Evolutionary conservation across 1,139 yeast genomes (phyloP).

Genomic region (Candida glucosophila): DNA sequence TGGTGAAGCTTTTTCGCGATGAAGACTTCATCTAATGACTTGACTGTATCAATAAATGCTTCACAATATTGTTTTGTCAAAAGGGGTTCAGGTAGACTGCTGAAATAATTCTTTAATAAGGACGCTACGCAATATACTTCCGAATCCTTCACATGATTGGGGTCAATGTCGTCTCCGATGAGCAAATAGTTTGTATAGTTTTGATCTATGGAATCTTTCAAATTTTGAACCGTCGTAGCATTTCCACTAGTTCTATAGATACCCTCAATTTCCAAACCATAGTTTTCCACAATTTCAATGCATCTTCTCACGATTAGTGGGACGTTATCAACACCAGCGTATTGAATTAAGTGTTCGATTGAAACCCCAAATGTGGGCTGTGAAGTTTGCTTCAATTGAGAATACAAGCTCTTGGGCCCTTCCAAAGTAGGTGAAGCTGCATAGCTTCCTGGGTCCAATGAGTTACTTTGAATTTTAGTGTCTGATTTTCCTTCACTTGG

Average conservation of each 20-base stretch:
- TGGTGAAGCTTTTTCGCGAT: slow-evolving; percentile 78
- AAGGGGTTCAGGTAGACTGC: slow-evolving; percentile 63
- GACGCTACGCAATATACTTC: slow-evolving; percentile 71
- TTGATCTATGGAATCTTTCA: slow-evolving; percentile 64
- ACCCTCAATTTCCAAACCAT: slow-evolving; percentile 82
- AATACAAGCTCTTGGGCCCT: slow-evolving; percentile 33
- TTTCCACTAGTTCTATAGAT: slow-evolving; percentile 84
- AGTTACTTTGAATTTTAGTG: slow-evolving; percentile 7
- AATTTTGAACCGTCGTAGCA: slow-evolving; percentile 60
- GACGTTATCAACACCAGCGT: slow-evolving; percentile 78
- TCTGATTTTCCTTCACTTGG: slow-evolving; percentile 1
- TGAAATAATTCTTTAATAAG: slow-evolving; percentile 58
- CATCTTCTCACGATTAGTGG: slow-evolving; percentile 89
- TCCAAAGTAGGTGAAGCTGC: slow-evolving; percentile 20
- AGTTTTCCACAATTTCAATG: slow-evolving; percentile 73
- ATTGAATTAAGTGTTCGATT: slow-evolving; percentile 63
- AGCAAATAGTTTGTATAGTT: slow-evolving; percentile 59
- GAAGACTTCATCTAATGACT: slow-evolving; percentile 38
- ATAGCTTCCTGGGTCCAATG: slow-evolving; percentile 32
- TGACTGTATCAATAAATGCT: slow-evolving; percentile 65
- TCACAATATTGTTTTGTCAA: slow-evolving; percentile 49
- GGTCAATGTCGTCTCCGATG: slow-evolving; percentile 36
- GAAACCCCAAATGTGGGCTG: slow-evolving; percentile 77
- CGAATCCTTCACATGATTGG: slow-evolving; percentile 47
- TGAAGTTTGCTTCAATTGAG: slow-evolving; percentile 18